phyloP scores from a whole-genome alignment of 345 rosid species.

The Eucalyptus cloeziana region DNA sequence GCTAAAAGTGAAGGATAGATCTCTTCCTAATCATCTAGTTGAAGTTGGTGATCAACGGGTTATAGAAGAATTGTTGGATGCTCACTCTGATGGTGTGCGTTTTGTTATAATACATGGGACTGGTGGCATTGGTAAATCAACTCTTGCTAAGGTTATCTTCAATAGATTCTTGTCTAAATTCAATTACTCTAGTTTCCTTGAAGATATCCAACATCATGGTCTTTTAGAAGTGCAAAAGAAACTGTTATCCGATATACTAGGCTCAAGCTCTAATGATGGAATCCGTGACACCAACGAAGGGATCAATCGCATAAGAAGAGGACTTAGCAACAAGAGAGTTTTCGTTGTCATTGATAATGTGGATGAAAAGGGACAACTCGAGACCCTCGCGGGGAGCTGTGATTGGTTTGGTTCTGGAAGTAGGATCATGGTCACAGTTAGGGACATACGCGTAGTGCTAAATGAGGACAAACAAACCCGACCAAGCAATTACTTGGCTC shows the following conservation, averaged over 20 bases:
- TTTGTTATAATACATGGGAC: background rate
- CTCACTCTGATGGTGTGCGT: background rate
- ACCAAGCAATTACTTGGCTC: too few species aligned
- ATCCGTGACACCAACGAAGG: too few species aligned
- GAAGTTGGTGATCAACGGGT: background rate
- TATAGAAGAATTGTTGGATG: background rate
- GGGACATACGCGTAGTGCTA: too few species aligned
- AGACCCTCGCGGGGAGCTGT: too few species aligned
- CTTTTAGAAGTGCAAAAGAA: background rate
- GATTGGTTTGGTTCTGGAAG: too few species aligned
- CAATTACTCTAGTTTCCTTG: background rate
- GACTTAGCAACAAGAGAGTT: too few species aligned
- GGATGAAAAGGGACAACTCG: too few species aligned
- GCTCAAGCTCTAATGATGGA: accelerated
- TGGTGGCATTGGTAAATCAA: background rate
- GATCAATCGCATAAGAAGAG: too few species aligned
- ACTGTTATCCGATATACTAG: background rate
- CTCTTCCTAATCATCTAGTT: background rate
- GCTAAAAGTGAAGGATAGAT: background rate
- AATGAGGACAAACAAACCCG: too few species aligned
- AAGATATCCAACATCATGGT: too few species aligned
- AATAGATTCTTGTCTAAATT: background rate
- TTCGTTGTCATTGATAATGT: too few species aligned
- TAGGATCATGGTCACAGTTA: too few species aligned
- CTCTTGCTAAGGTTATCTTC: background rate